phyloP scores from a whole-genome alignment of 1,284 basidiomycete genomes.

The Tausonia pullulans region DNA sequence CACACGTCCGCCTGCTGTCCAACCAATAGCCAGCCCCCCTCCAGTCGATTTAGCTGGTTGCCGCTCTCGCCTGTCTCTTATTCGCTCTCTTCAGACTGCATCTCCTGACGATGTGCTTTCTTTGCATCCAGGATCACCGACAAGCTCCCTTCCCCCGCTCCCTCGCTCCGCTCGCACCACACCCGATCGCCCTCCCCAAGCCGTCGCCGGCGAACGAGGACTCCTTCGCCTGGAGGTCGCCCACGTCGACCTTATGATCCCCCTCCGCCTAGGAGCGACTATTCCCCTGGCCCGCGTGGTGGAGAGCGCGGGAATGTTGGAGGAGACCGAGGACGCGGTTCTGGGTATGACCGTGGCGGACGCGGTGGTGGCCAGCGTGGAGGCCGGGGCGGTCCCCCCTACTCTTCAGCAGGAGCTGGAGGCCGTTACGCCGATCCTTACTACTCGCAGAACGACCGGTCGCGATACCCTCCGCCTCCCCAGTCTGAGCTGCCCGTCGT shows the following conservation, averaged over 20 bases:
- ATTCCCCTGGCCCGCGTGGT: background rate
- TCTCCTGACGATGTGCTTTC: background rate
- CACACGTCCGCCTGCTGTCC: background rate
- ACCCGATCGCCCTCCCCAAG: background rate
- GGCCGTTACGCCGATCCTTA: background rate
- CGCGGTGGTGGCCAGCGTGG: background rate
- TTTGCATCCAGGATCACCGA: constrained; percentile 12
- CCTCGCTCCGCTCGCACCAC: background rate
- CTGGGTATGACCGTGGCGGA: background rate
- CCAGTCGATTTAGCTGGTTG: background rate
- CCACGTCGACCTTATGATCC: background rate
- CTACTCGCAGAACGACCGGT: background rate
- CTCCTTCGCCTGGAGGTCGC: background rate
- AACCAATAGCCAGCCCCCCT: background rate
- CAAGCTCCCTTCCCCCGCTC: background rate
- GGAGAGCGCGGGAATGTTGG: background rate
- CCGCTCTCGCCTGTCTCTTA: constrained; percentile 6
- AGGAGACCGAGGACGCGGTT: background rate
- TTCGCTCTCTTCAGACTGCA: background rate
- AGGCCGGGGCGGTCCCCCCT: background rate
- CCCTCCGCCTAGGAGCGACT: background rate
- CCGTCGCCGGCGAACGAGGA: constrained; percentile 1
- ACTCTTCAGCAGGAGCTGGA: background rate
- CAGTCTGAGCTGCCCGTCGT: constrained; percentile 20
- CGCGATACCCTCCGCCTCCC: constrained; percentile 21